Conservation (phyloP, 805 yeast species). For the Cyberlindnera euphorbiiphila region DNA sequence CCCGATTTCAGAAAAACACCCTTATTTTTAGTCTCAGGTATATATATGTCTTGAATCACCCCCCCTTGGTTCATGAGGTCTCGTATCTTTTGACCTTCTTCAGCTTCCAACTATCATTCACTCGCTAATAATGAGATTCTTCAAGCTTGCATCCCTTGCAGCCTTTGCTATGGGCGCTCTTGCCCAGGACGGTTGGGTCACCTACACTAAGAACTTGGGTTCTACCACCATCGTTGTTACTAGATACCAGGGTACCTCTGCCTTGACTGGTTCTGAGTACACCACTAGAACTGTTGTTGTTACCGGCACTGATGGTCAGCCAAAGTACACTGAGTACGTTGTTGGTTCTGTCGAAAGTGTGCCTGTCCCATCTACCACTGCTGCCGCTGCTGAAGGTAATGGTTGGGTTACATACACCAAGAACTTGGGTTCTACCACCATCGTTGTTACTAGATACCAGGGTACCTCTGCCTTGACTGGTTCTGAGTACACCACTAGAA, state of each 20-base stretch:
- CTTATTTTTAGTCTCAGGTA: no score
- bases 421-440: constrained; percentile 4
- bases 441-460: constrained; percentile 5
- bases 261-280: constrained; percentile 1
- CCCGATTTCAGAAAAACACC: no score
- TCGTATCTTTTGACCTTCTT: no score
- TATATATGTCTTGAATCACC: no score
- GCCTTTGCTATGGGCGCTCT: not conserved
- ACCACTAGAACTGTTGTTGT: constrained; percentile 1
- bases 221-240: constrained; percentile 4
- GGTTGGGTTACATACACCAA: constrained; percentile 7
- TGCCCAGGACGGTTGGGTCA: not conserved
- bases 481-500: constrained; percentile 1
- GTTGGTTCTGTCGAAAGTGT: not conserved
- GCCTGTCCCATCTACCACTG: not conserved
- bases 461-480: constrained; percentile 4
- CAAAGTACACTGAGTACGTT: not conserved
- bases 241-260: not conserved
- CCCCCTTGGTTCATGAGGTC: no score
- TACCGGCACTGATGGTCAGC: not conserved
- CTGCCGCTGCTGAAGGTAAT: not conserved
- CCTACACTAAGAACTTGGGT: constrained; percentile 3
- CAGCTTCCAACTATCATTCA: no score
- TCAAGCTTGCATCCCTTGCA: not conserved
- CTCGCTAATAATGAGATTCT: no score